A percentile compares a stretch with the other conserved stretches of the same genome.
Conservation (phyloP, 2,329 filamentous ascomycete species). For the Hortaea werneckii region DNA sequence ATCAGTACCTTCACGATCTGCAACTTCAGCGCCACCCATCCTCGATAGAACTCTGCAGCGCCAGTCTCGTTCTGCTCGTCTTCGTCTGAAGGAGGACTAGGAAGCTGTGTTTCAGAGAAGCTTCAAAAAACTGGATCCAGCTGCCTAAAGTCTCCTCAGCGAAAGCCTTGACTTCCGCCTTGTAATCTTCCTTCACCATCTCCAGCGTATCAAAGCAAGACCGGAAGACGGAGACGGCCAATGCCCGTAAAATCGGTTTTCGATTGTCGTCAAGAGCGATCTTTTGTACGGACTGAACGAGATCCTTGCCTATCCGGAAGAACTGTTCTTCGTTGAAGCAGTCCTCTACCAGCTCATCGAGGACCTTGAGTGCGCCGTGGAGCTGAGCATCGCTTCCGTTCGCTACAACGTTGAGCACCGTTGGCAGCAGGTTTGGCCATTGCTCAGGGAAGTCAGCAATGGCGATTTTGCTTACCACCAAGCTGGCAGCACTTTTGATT, state of each 20-base stretch:
- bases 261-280: constrained; percentile 67
- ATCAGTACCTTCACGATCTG: constrained; percentile 86
- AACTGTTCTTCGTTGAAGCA: constrained; percentile 91
- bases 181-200: constrained; percentile 91
- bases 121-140: constrained; percentile 86
- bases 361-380: constrained; percentile 79
- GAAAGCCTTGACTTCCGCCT: constrained; percentile 74
- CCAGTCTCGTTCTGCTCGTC: constrained; percentile 48
- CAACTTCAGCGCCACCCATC: constrained; percentile 74
- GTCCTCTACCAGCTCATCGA: constrained; percentile 84
- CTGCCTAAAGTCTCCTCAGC: constrained; percentile 68
- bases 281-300: constrained; percentile 73
- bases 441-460: constrained; percentile 85
- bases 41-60: constrained; percentile 61
- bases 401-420: constrained; percentile 66
- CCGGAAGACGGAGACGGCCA: constrained; percentile 84
- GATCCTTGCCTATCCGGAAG: constrained; percentile 76
- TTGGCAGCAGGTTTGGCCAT: constrained; percentile 82
- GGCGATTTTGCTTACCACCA: constrained; percentile 86
- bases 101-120: constrained; percentile 65
- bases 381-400: constrained; percentile 68
- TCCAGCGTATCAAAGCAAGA: constrained; percentile 91
- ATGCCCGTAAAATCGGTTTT: constrained; percentile 61
- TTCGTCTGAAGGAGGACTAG: constrained; percentile 49
- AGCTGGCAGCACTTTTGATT: constrained; percentile 81